Percentiles rank a stretch among this genome's conserved stretches.
Evolutionary conservation across 2,329 filamentous ascomycete genomes (phyloP).

Genomic region (Fusarium illudens): DNA sequence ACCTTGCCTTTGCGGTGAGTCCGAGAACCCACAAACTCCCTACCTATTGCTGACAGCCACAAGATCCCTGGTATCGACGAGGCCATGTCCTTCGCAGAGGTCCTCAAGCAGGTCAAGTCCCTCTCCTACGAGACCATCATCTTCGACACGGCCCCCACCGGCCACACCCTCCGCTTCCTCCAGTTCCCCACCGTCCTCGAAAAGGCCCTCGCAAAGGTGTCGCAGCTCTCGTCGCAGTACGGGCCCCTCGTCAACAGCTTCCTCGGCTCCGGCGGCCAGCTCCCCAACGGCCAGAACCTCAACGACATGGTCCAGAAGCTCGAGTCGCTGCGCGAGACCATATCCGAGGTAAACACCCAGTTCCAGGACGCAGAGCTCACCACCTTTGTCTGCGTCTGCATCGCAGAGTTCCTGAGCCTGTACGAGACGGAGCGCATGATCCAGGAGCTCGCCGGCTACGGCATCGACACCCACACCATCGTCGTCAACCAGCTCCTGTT

Average conservation of each 20-base stretch:
- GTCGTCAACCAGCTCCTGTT: constrained; percentile 98
- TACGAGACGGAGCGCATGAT: constrained; percentile 99
- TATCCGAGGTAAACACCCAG: constrained; percentile 94
- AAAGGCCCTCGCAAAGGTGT: constrained; percentile 97
- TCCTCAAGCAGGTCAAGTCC: constrained; percentile 98
- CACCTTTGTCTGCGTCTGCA: constrained; percentile 98
- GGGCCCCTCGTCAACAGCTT: constrained; percentile 95
- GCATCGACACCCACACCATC: constrained; percentile 96
- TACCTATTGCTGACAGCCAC: constrained; percentile 5
- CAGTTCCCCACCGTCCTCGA: constrained; percentile 98
- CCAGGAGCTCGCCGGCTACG: constrained; percentile 91
- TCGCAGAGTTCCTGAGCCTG: constrained; percentile 93
- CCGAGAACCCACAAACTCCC: neutral
- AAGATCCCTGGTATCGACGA: constrained; percentile 99
- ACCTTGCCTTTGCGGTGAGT: constrained; percentile 90
- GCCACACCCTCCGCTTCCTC: constrained; percentile 97
- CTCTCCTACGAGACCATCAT: constrained; percentile 99
- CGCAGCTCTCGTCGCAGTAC: constrained; percentile 91
- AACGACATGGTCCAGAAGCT: constrained; percentile 94
- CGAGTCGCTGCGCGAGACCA: constrained; percentile 91
- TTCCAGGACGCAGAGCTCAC: constrained; percentile 97
- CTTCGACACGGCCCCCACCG: constrained; percentile 97
- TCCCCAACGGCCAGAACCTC: constrained; percentile 93
- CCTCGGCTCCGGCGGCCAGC: constrained; percentile 75
- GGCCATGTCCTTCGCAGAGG: constrained; percentile 99